A percentile compares a stretch with the other conserved stretches of the same genome.
Evolutionary conservation across 331 rosid genomes (phyloP).

Genomic region (Quercus lobata): DNA sequence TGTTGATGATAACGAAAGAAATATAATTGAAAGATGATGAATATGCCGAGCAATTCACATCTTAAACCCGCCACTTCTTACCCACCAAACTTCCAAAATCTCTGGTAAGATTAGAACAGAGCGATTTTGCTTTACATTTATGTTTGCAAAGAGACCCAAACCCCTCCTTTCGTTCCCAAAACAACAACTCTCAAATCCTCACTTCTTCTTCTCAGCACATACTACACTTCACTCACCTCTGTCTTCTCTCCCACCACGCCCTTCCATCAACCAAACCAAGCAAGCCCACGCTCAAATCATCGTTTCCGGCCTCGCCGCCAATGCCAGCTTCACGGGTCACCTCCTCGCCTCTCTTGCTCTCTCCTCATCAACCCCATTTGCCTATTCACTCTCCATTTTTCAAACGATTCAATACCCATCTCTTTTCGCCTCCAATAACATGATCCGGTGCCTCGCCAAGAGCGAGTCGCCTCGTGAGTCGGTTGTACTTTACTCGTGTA

Average conservation of each 20-base stretch:
- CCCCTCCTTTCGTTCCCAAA: slow-evolving; percentile 12
- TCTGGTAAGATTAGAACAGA: too few relatives aligned
- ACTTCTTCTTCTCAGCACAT: background rate
- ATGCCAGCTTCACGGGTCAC: slow-evolving; percentile 35
- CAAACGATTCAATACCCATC: slow-evolving; percentile 29
- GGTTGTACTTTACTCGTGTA: slow-evolving; percentile 38
- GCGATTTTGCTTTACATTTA: slow-evolving; percentile 4
- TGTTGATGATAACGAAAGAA: too few relatives aligned
- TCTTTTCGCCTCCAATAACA: slow-evolving; percentile 64
- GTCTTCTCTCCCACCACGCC: slow-evolving; percentile 29
- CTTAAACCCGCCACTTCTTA: too few relatives aligned
- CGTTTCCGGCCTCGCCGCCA: slow-evolving; percentile 33
- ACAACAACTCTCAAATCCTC: slow-evolving; percentile 8
- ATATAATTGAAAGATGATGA: too few relatives aligned
- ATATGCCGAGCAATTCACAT: too few relatives aligned
- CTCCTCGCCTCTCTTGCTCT: slow-evolving; percentile 54
- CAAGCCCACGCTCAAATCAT: slow-evolving; percentile 56
- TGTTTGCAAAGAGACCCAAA: slow-evolving; percentile 32
- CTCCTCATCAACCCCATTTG: slow-evolving; percentile 26
- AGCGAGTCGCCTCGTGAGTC: slow-evolving; percentile 33
- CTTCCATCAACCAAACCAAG: slow-evolving; percentile 46
- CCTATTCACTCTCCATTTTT: slow-evolving; percentile 45
- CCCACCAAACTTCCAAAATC: too few relatives aligned
- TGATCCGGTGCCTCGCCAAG: slow-evolving; percentile 66
- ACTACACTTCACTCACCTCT: background rate